Conservation (phyloP, 2,329 filamentous ascomycete genomes). For the Fusarium xylarioides region DNA sequence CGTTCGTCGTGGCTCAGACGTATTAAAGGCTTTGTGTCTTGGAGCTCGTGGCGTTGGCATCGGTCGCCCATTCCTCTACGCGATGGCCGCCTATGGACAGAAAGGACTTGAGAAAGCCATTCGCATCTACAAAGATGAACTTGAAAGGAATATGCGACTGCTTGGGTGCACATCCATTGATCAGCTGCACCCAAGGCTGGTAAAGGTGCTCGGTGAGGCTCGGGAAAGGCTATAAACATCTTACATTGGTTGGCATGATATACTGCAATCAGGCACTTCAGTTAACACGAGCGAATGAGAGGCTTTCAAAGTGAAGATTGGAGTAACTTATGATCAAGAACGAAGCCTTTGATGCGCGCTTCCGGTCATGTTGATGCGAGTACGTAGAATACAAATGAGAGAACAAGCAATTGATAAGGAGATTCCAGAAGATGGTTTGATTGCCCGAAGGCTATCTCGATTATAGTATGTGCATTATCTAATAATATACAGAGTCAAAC, state of each 20-base stretch:
- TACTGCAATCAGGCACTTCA: no score
- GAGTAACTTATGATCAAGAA: no score
- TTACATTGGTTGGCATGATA: not conserved
- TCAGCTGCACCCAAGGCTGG: slow-evolving; percentile 60
- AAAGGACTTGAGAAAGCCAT: slow-evolving; percentile 92
- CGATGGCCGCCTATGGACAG: slow-evolving; percentile 90
- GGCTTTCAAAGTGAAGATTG: no score
- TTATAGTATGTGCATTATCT: not conserved
- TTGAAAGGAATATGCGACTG: slow-evolving; percentile 98
- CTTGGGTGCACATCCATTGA: slow-evolving; percentile 80
- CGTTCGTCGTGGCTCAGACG: slow-evolving; percentile 86
- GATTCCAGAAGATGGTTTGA: not conserved
- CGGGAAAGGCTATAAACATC: not conserved
- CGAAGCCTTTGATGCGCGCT: no score
- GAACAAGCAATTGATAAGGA: no score
- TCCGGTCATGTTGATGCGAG: no score
- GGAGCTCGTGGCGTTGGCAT: slow-evolving; percentile 93
- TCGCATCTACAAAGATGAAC: slow-evolving; percentile 89
- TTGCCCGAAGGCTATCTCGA: not conserved
- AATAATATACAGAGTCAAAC: not conserved
- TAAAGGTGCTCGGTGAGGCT: not conserved
- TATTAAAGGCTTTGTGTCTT: slow-evolving; percentile 91
- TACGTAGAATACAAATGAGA: no score
- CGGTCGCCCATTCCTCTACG: slow-evolving; percentile 90
- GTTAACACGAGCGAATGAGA: no score